A percentile compares a stretch with the other conserved stretches of the same genome.
phyloP scores from a whole-genome alignment of 768 basidiomycete species.

The Hortiboletus flavorubellus region DNA sequence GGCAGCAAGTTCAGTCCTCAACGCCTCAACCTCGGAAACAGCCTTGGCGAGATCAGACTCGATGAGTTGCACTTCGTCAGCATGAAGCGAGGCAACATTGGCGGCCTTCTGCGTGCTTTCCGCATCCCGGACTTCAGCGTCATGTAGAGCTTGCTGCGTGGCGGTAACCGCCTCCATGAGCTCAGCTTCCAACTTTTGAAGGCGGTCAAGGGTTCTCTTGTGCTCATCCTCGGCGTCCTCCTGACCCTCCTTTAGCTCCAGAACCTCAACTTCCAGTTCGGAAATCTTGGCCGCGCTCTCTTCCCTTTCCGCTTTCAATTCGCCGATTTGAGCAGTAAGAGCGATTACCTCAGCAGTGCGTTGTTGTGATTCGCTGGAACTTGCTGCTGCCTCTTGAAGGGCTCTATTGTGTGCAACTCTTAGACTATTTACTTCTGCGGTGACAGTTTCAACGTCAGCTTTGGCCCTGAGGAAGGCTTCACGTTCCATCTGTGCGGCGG shows the following conservation, averaged over 20 bases:
- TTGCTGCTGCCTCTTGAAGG: constrained; percentile 44
- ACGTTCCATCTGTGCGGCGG: constrained; percentile 57
- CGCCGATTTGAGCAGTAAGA: constrained; percentile 48
- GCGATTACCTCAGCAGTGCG: constrained; percentile 41
- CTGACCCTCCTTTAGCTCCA: constrained; percentile 70
- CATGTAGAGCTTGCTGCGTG: constrained; percentile 46
- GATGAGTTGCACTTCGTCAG: constrained; percentile 43
- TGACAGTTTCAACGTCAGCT: constrained; percentile 54
- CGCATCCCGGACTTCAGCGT: constrained; percentile 45
- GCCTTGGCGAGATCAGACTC: constrained; percentile 44
- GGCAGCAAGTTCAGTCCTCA: constrained; percentile 46
- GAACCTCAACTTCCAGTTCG: constrained; percentile 76
- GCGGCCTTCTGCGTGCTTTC: constrained; percentile 40
- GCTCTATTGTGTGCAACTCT: constrained; percentile 49
- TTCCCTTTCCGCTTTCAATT: constrained; percentile 62
- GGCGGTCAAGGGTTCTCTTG: constrained; percentile 39
- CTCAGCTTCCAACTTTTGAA: constrained; percentile 54
- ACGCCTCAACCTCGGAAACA: constrained; percentile 40
- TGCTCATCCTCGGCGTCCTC: constrained; percentile 63
- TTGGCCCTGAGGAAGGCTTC: constrained; percentile 64
- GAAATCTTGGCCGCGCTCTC: constrained; percentile 69
- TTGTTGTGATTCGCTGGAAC: constrained; percentile 45
- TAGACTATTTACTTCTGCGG: constrained; percentile 49
- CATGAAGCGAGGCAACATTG: constrained; percentile 42
- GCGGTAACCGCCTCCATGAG: constrained; percentile 46